Evolutionary conservation across 768 basidiomycete genomes (phyloP), one percentile per base, ranked within the genome.

Genomic region (Podaxis sp.): DNA sequence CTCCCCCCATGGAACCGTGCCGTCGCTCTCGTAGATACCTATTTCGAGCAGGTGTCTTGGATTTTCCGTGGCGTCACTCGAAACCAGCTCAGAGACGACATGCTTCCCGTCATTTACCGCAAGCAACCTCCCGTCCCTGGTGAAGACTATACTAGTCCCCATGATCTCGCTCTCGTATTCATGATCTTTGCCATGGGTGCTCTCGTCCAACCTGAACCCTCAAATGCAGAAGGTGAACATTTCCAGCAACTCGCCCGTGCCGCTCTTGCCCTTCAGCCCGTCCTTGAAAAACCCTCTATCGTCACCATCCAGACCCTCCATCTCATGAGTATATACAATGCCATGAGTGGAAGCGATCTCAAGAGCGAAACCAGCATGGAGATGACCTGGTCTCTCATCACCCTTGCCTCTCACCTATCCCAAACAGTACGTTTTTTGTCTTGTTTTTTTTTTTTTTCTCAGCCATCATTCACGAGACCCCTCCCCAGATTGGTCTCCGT

Each of bases 241-340:
- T 89, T 80, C 58, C 83, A 88, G 54, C 87, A 90, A 65, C 78
- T 91, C 24, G 80, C 87, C 0, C 76, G 83, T 15, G 87, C 86
- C 0, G 87, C 89, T 2, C 73, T 92, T n/a, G 80, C 83, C 50
- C 74, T 90, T 12, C 87, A 88, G 66, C 80, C 89, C 0, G 83
- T 91, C 24, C 73, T 91, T 46, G 89, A 90, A 74, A 87, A 88
- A 66, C 90, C 90, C 10, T 84, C 85, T 0, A 72, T 89, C 49
- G 84, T 85, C 24, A 90, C 90, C 24, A 86, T 91, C 33, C 90
- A 91, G 73, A 76, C 84, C 6, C 73, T 91, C 17, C 87, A 88
- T 71, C 69, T 91, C 65, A 78, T 87, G 75, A 87, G 88, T 68
- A 82, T 88, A 8, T 90, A 88, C 69, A 86, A 86, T 59, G 85